Evolutionary conservation across 2,329 filamentous ascomycete species (phyloP).

Genomic region (Fusarium euwallaceae): DNA sequence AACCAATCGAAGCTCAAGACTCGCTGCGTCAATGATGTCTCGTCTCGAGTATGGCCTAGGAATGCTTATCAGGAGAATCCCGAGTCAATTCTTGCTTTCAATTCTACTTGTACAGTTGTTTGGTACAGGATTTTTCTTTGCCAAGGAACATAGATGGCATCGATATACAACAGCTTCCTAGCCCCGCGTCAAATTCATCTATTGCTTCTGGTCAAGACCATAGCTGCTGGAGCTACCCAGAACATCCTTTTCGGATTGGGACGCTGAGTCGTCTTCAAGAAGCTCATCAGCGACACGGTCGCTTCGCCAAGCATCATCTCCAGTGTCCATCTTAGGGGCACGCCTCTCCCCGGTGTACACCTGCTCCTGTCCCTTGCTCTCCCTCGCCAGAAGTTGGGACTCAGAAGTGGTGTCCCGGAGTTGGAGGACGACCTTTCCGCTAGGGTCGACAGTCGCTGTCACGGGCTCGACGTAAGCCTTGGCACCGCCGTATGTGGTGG

Average conservation of each 20-base stretch:
- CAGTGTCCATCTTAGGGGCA: conserved; percentile 17
- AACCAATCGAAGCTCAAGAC: too few relatives aligned
- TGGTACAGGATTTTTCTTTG: conserved; percentile 45
- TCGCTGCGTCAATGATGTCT: neutral
- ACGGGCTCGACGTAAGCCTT: conserved; percentile 66
- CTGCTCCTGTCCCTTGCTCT: conserved; percentile 55
- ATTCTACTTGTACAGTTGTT: conserved; percentile 51
- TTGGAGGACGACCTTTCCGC: conserved; percentile 62
- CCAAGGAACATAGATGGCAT: conserved; percentile 38
- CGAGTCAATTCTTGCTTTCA: conserved; percentile 40
- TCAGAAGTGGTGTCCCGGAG: conserved; percentile 56
- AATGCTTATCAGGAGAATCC: conserved; percentile 31
- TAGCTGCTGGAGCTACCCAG: conserved; percentile 55
- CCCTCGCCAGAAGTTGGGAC: conserved; percentile 60
- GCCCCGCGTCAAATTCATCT: conserved; percentile 20
- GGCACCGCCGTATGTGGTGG: conserved; percentile 62
- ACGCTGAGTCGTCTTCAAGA: conserved; percentile 30
- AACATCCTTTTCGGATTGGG: conserved; percentile 61
- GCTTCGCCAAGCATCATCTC: conserved; percentile 38
- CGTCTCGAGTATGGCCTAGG: neutral
- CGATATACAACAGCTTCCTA: conserved; percentile 41
- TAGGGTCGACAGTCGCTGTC: conserved; percentile 61
- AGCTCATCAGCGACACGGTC: conserved; percentile 48
- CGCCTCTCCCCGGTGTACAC: conserved; percentile 50
- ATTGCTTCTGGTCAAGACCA: conserved; percentile 49